Evolutionary conservation across 352 stramenopile species (phyloP).

Genomic region (Globisporangium barbulae): DNA sequence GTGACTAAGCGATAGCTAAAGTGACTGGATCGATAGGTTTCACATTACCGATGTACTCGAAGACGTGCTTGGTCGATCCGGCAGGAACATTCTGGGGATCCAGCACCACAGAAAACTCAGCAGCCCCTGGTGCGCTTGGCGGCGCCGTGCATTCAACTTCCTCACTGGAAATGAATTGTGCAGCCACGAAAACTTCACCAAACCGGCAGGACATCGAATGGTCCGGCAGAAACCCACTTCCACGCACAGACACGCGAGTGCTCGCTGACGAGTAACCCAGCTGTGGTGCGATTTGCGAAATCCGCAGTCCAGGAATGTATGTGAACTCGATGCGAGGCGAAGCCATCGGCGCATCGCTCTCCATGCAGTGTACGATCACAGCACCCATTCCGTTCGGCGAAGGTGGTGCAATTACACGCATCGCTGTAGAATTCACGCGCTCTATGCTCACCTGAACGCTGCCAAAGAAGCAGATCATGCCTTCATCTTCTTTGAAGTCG

Average conservation of each 20-base stretch:
- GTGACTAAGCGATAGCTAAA: background rate
- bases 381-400: background rate
- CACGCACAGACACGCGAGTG: slow-evolving; percentile 1
- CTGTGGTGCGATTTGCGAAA: slow-evolving; percentile 3
- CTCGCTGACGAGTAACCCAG: background rate
- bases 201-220: background rate
- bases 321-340: slow-evolving; percentile 7
- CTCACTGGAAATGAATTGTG: slow-evolving; percentile 4
- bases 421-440: slow-evolving; percentile 12
- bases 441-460: background rate
- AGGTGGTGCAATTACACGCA: background rate
- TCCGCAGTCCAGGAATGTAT: slow-evolving; percentile 1
- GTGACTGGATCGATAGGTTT: background rate
- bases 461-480: slow-evolving; percentile 3
- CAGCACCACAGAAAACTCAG: background rate
- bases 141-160: slow-evolving; percentile 2
- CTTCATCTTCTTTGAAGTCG: slow-evolving; percentile 1
- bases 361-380: slow-evolving; percentile 1
- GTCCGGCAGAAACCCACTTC: slow-evolving; percentile 5
- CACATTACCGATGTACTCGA: slow-evolving; percentile 16
- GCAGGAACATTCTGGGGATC: background rate
- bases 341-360: background rate
- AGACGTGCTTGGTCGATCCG: background rate
- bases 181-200: background rate
- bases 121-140: background rate